These are phyloP conservation scores for Marasmius fiardii DNA, from an alignment of 1,284 basidiomycete genomes.

Conservation along the genomic window DNA sequence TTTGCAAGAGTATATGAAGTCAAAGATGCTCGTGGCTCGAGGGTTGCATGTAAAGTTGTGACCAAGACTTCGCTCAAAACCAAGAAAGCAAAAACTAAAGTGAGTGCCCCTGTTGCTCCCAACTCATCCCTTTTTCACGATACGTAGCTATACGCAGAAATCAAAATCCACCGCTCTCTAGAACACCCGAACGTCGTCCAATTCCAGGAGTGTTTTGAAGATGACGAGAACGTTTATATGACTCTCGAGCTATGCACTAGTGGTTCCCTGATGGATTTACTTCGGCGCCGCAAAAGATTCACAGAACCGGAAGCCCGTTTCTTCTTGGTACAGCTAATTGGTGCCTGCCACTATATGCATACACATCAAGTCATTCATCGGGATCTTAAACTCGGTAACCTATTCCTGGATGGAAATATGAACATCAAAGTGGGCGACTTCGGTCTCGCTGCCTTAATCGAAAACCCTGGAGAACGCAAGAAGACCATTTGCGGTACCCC, in stretches of 20 bases:
- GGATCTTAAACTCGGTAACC: conserved; percentile 93
- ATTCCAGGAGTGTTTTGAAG: conserved; percentile 96
- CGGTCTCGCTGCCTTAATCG: conserved; percentile 94
- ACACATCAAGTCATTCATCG: conserved; percentile 93
- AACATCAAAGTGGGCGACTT: conserved; percentile 98
- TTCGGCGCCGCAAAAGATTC: conserved; percentile 85
- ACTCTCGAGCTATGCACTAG: conserved; percentile 90
- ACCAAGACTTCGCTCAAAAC: conserved; percentile 82
- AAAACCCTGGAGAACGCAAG: conserved; percentile 94
- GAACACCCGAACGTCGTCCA: conserved; percentile 91
- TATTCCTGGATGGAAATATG: conserved; percentile 92
- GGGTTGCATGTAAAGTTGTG: conserved; percentile 87
- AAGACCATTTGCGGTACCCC: conserved; percentile 99
- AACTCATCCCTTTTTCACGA: conserved; percentile 3
- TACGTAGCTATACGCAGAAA: conserved; percentile 90
- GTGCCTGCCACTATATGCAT: conserved; percentile 97
- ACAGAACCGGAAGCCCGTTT: conserved; percentile 92
- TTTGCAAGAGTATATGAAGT: conserved; percentile 92
- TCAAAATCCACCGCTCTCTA: conserved; percentile 94
- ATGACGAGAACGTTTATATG: conserved; percentile 96
- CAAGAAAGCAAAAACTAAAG: conserved; percentile 93
- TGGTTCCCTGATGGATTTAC: conserved; percentile 89
- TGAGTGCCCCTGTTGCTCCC: conserved; percentile 25
- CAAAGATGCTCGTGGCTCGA: conserved; percentile 58
- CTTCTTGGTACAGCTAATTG: conserved; percentile 93